Percentiles rank a stretch among this genome's conserved stretches.
Evolutionary conservation across 2,329 filamentous ascomycete species (phyloP).

Genomic region (Gaeumannomyces tritici): DNA sequence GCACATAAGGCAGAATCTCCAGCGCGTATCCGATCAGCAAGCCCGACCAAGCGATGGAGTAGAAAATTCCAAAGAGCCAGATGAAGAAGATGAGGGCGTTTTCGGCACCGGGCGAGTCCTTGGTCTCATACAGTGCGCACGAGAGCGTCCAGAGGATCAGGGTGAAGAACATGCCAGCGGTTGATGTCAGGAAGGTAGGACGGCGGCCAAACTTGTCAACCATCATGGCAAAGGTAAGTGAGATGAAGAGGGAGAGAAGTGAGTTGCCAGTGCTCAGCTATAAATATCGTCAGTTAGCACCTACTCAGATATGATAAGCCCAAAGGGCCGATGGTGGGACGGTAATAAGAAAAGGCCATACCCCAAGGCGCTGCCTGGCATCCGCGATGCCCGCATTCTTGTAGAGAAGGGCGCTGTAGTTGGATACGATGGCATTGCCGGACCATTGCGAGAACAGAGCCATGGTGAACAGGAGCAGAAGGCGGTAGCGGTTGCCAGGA

Average conservation of each 20-base stretch:
- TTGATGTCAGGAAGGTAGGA: slow-evolving; percentile 9
- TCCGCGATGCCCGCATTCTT: slow-evolving; percentile 9
- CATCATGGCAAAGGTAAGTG: slow-evolving; percentile 15
- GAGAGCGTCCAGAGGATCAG: slow-evolving; percentile 16
- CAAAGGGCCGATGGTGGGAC: slow-evolving; percentile 8
- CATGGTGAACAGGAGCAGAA: slow-evolving; percentile 18
- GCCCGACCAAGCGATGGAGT: slow-evolving; percentile 27
- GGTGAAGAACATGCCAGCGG: slow-evolving; percentile 15
- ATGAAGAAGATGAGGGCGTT: slow-evolving; percentile 21
- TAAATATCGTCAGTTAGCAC: background rate
- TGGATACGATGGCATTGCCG: slow-evolving; percentile 9
- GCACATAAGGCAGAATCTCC: slow-evolving; percentile 31
- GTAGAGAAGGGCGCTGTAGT: slow-evolving; percentile 9
- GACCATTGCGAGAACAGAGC: slow-evolving; percentile 19
- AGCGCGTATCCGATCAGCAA: slow-evolving; percentile 31
- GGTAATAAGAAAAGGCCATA: slow-evolving; percentile 13
- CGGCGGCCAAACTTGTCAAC: slow-evolving; percentile 20
- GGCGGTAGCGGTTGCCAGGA: slow-evolving; percentile 6
- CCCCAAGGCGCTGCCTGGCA: slow-evolving; percentile 6
- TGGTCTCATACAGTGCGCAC: slow-evolving; percentile 5
- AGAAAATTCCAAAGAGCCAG: slow-evolving; percentile 24
- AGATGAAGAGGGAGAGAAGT: slow-evolving; percentile 11
- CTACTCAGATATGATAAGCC: too few species aligned
- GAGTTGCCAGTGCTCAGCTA: slow-evolving; percentile 1
- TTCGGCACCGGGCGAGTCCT: slow-evolving; percentile 13